Evolutionary conservation across 2,329 filamentous ascomycete genomes (phyloP).

Genomic region (Furcasterigmium sp.): DNA sequence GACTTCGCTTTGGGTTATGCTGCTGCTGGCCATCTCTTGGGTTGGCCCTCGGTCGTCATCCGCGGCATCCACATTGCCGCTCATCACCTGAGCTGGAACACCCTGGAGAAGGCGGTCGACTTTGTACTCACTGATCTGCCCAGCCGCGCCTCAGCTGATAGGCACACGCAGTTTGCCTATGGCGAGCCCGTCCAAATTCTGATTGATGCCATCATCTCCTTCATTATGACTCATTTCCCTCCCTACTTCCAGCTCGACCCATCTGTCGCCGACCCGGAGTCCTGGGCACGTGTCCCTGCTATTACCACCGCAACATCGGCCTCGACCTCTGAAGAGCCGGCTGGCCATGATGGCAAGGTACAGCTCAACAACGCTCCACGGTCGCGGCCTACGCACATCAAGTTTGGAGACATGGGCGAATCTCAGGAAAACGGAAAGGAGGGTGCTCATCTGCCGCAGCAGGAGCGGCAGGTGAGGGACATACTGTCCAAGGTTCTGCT

Average conservation of each 20-base stretch:
- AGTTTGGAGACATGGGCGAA: conserved; percentile 59
- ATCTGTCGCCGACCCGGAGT: conserved; percentile 26
- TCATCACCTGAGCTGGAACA: conserved; percentile 56
- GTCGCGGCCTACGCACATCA: conserved; percentile 57
- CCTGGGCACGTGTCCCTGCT: conserved; percentile 38
- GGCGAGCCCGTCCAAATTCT: conserved; percentile 50
- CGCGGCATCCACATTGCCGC: conserved; percentile 57
- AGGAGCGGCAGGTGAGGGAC: conserved; percentile 26
- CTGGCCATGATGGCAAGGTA: conserved; percentile 32
- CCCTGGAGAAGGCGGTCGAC: conserved; percentile 53
- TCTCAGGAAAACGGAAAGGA: conserved; percentile 15
- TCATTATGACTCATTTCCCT: conserved; percentile 56
- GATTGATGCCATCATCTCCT: conserved; percentile 50
- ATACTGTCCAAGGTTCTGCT: conserved; percentile 62
- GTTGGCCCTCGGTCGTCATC: conserved; percentile 47
- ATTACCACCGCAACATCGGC: conserved; percentile 32
- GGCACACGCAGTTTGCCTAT: conserved; percentile 38
- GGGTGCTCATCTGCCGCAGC: background rate
- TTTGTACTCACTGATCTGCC: conserved; percentile 43
- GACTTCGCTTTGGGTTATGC: conserved; percentile 59
- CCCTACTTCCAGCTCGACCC: conserved; percentile 54
- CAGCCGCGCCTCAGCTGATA: conserved; percentile 18
- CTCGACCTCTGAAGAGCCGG: conserved; percentile 6
- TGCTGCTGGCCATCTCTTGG: conserved; percentile 55
- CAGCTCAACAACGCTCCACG: conserved; percentile 32